Base-by-base conservation (phyloP, 2,329 filamentous ascomycete species). In the Dendrostoma leiphaemia region DNA sequence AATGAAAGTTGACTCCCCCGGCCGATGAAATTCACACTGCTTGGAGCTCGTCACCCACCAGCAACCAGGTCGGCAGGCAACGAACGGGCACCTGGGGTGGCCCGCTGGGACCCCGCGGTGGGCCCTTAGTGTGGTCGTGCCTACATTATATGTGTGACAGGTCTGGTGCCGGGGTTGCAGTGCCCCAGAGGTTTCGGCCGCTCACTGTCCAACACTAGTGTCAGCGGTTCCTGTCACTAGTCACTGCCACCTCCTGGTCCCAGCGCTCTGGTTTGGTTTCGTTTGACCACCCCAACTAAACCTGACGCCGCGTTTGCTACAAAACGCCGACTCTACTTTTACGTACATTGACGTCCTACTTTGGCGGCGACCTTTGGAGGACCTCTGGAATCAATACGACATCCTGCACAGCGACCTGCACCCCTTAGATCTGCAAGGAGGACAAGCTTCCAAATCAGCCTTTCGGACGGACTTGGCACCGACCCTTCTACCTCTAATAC, bases 221-320 rank as follows among this genome's bases (percentile, higher is more conserved):
- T 38, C 40, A 29, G 35, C 34, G n/a, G 15, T 19, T 23, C 51
- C 54, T 35, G 21, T 38, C 24, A 26, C 49, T 52, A 51, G 49
- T 60, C 60, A 54, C 61, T 62, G 60, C 59, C 61, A 63, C 61
- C 61, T 62, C 61, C 58, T 58, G 54, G 46, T 37, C n/a, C 29
- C 28, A 28, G 9, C 32, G 24, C 38, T 47, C 35, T 44, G 35
- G n/a, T 37, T 17, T 43, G 48, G 21, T 24, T 6, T n/a, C 26
- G 40, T 23, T 34, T 41, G 28, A 41, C 46, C 38, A 19, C 21
- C 5, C 37, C 21, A 40, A 21, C 37, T 23, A 40, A n/a, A 40
- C 21, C 37, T 19, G n/a, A 41, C 26, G 23, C 38, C 38, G 38
- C 38, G 38, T 15, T 13, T 21, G 21, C n/a, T 41, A 41, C 38